phyloP scores from a whole-genome alignment of 2,329 filamentous ascomycete genomes.

The Aspergillus tamarii region DNA sequence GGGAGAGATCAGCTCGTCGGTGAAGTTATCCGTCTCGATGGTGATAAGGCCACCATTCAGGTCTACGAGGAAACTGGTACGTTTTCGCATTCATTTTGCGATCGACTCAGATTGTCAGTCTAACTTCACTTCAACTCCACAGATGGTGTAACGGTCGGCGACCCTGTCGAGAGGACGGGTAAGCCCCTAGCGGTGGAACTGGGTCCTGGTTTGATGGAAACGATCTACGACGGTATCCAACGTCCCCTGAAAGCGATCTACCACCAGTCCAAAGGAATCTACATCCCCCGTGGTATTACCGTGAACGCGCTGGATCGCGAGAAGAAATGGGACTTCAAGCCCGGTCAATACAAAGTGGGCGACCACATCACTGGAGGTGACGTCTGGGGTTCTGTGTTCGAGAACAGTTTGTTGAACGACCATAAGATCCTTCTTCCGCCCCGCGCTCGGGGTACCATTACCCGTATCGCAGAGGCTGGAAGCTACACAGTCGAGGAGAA shows the following conservation, averaged over 20 bases:
- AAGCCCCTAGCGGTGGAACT: slow-evolving; percentile 98
- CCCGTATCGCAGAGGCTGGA: slow-evolving; percentile 83
- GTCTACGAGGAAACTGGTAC: slow-evolving; percentile 98
- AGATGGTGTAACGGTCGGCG: slow-evolving; percentile 92
- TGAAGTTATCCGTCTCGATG: slow-evolving; percentile 97
- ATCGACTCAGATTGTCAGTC: slow-evolving; percentile 14
- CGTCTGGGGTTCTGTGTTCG: slow-evolving; percentile 90
- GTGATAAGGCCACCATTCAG: slow-evolving; percentile 94
- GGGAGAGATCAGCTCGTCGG: slow-evolving; percentile 90
- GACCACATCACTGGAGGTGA: slow-evolving; percentile 97
- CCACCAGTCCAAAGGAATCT: slow-evolving; percentile 79
- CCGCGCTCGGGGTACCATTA: slow-evolving; percentile 87
- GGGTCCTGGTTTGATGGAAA: slow-evolving; percentile 94
- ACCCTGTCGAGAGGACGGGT: slow-evolving; percentile 85
- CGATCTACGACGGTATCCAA: slow-evolving; percentile 99
- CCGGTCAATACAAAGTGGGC: slow-evolving; percentile 81
- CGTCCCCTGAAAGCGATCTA: slow-evolving; percentile 87
- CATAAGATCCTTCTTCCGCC: slow-evolving; percentile 94
- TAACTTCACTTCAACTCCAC: slow-evolving; percentile 11
- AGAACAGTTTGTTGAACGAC: slow-evolving; percentile 91
- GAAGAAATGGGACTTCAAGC: slow-evolving; percentile 97
- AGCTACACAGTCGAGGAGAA: slow-evolving; percentile 93
- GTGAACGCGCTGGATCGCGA: slow-evolving; percentile 84
- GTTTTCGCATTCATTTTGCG: slow-evolving; percentile 15
- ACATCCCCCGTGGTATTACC: slow-evolving; percentile 93